Evolutionary conservation across 2,329 filamentous ascomycete genomes (phyloP).

Genomic region (Aspergillus ochraceoroseus): DNA sequence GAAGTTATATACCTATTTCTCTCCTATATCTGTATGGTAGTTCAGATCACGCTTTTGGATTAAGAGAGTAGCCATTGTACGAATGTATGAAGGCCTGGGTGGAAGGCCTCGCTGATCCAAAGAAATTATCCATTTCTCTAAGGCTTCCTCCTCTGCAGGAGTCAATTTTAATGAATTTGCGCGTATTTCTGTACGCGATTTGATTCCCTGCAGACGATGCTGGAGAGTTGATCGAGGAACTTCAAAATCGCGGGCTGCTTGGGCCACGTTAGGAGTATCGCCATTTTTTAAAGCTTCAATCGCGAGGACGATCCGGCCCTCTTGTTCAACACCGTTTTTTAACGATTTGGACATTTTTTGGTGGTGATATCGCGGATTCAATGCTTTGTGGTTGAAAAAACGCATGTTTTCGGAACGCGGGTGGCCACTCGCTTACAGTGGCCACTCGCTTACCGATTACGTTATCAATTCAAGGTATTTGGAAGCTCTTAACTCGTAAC

Average conservation of each 20-base stretch:
- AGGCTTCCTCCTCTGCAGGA: conserved; percentile 4
- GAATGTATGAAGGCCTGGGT: neutral
- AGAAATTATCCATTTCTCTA: conserved; percentile 8
- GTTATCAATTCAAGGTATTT: too few species aligned
- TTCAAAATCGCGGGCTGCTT: conserved; percentile 1
- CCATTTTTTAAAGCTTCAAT: conserved; percentile 1
- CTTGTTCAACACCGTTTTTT: conserved; percentile 3
- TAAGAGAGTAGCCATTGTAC: conserved; percentile 7
- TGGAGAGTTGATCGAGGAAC: conserved; percentile 1
- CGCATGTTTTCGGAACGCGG: neutral
- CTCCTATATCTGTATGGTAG: too few species aligned
- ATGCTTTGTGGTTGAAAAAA: neutral
- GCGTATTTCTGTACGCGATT: conserved; percentile 1
- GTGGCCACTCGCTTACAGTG: neutral
- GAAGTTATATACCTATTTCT: conserved; percentile 10
- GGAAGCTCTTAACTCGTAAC: too few species aligned
- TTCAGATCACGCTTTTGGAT: neutral
- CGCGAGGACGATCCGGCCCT: neutral
- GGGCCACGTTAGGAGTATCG: neutral
- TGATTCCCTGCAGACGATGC: neutral
- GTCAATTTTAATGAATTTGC: conserved; percentile 7
- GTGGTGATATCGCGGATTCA: neutral
- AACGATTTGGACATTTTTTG: conserved; percentile 5
- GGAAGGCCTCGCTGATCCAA: conserved; percentile 4
- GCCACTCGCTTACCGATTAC: conserved; percentile 4